A percentile compares a stretch with the other conserved stretches of the same genome.
Evolutionary conservation across 257 asterid genomes (phyloP).

Genomic region (Agastache rugosa): DNA sequence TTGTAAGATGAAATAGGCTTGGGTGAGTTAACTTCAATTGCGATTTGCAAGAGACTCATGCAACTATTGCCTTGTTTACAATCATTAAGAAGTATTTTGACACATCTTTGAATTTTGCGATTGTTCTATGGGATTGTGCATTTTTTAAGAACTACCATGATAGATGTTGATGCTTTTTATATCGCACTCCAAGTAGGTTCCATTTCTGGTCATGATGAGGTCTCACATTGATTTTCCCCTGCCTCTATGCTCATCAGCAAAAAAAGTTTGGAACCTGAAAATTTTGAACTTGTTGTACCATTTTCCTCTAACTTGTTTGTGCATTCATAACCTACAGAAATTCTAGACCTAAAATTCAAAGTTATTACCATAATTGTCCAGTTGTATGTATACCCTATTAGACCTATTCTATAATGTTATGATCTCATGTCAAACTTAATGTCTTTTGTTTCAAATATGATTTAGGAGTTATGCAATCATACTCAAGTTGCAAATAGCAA

Average conservation of each 20-base stretch:
- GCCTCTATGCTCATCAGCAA: background rate
- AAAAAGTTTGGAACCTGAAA: slow-evolving; percentile 1
- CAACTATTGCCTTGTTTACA: background rate
- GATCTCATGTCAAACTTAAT: slow-evolving; percentile 12
- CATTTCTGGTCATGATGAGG: slow-evolving; percentile 2
- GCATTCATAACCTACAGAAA: slow-evolving; percentile 1
- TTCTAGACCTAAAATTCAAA: background rate
- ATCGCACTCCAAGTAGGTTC: background rate
- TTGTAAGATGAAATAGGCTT: slow-evolving; percentile 16
- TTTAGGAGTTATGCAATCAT: background rate
- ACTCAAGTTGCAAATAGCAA: background rate
- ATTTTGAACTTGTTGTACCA: background rate
- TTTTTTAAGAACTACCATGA: slow-evolving; percentile 11
- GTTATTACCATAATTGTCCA: background rate
- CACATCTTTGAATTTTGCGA: background rate
- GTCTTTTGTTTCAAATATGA: background rate
- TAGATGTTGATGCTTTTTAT: slow-evolving; percentile 15
- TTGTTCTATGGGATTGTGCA: background rate
- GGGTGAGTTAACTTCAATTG: background rate
- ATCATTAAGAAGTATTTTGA: background rate
- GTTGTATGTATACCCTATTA: background rate
- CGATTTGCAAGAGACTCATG: background rate
- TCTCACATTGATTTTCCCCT: slow-evolving; percentile 18
- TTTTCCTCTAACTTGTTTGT: background rate
- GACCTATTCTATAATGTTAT: background rate